Evolutionary conservation across 495 filamentous ascomycete genomes (phyloP).

Genomic region (Haplographium delicatum): DNA sequence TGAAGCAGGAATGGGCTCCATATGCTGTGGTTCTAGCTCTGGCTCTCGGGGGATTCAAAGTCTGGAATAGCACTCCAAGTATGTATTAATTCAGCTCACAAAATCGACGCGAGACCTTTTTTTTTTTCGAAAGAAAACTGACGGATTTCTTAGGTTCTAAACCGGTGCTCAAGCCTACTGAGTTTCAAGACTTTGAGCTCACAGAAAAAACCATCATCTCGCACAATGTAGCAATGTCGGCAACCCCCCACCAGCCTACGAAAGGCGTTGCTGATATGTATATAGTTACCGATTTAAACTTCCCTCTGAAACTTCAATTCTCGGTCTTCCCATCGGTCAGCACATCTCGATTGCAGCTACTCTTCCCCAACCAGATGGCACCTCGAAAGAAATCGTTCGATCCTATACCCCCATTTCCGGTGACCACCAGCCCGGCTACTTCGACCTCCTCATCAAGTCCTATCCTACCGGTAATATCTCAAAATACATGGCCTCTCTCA

Average conservation of each 20-base stretch:
- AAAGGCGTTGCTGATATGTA: constrained; percentile 16
- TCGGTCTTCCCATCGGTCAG: constrained; percentile 95
- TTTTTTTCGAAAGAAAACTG: constrained; percentile 1
- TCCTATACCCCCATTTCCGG: constrained; percentile 96
- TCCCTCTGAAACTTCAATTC: constrained; percentile 68
- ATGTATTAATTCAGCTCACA: too few relatives aligned
- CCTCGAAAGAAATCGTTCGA: constrained; percentile 82
- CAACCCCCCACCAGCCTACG: constrained; percentile 7
- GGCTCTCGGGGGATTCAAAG: constrained; percentile 57
- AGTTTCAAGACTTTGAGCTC: constrained; percentile 84
- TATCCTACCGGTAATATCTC: constrained; percentile 97
- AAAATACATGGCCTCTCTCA: constrained; percentile 76
- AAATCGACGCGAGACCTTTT: too few relatives aligned
- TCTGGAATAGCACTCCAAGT: too few relatives aligned
- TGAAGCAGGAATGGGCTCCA: constrained; percentile 72
- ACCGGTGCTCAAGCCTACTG: constrained; percentile 79
- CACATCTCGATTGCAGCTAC: constrained; percentile 92
- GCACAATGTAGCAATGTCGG: constrained; percentile 92
- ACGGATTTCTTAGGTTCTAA: constrained; percentile 48
- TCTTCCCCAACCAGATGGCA: constrained; percentile 56
- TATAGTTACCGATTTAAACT: constrained; percentile 85
- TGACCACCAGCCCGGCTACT: constrained; percentile 86
- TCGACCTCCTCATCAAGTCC: constrained; percentile 95
- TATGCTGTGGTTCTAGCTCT: constrained; percentile 63
- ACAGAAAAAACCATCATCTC: constrained; percentile 89